Evolutionary conservation across 805 yeast species (phyloP), one percentile per base, ranked within the genome.

Genomic region (Limtongia smithiae): DNA sequence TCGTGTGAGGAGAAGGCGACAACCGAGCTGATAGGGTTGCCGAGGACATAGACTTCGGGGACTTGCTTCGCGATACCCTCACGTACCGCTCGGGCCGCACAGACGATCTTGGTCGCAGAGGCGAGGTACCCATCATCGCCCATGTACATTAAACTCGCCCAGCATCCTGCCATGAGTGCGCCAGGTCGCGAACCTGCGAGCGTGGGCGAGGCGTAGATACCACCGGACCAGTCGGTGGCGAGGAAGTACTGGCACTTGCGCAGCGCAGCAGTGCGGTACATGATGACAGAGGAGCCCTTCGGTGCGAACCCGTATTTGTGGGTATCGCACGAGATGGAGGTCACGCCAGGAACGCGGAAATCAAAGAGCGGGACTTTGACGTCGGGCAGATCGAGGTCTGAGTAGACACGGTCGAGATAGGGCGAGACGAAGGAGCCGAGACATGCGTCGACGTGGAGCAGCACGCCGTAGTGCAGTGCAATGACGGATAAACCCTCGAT

Each of bases 221-320:
- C 98, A 28, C 98, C 98, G 3, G 81, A 73, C 98, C 98, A 91
- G 54, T 82, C 86, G 1, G 87, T 72, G 44, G 81, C 75, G 27
- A 90, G 76, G 66, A 82, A 93, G 67, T 93, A 91, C 69, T 93
- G 98, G 61, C 83, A 76, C 57, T 77, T 76, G 50, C 98, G 75
- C 48, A 88, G 74, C 50, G 77, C 75, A 0, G 76, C 60, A 53
- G 75, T 69, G 40, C 97, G 77, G 68, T 93, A 93, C 95, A 93
- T 83, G 60, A 93, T 84, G 21, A 91, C 77, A 0, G 96, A 87
- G 0, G 95, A 83, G 8, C 98, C 98, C 68, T 91, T 91, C 34
- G 98, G 98, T 7, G 97, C 97, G 74, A 91, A 93, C 1, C 97
- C 98, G 64, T 91, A 91, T 68, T 91, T 91, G 73, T 91, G 98